These are phyloP conservation scores for Backusella mclennaniae DNA, from an alignment of 192 early-diverging fungal genomes.

Conservation along the genomic window DNA sequence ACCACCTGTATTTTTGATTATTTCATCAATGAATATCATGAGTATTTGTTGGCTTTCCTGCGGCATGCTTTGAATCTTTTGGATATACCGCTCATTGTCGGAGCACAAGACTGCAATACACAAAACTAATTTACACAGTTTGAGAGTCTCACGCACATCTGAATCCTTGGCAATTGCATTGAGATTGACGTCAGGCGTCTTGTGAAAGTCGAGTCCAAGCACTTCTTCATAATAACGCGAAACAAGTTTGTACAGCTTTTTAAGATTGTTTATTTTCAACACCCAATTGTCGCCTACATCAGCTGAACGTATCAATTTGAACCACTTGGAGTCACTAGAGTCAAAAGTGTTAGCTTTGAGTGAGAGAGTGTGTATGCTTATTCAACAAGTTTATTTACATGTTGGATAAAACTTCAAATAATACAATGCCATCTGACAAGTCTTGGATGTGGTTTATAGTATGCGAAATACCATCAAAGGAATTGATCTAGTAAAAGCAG, in stretches of 20 bases:
- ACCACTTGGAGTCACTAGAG: slow-evolving; percentile 85
- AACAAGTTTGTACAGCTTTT: slow-evolving; percentile 85
- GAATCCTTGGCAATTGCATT: slow-evolving; percentile 82
- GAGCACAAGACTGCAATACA: slow-evolving; percentile 86
- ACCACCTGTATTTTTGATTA: slow-evolving; percentile 17
- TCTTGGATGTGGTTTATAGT: slow-evolving; percentile 53
- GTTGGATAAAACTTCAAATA: slow-evolving; percentile 80
- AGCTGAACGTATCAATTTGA: slow-evolving; percentile 70
- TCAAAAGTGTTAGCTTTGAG: background rate
- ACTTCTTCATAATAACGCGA: slow-evolving; percentile 87
- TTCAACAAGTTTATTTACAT: slow-evolving; percentile 56
- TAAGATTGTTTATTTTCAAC: slow-evolving; percentile 87
- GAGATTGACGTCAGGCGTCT: slow-evolving; percentile 71
- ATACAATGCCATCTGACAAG: slow-evolving; percentile 73
- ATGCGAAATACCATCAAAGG: slow-evolving; percentile 55
- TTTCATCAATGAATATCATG: background rate
- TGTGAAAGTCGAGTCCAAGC: slow-evolving; percentile 61
- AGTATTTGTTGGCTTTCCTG: slow-evolving; percentile 64
- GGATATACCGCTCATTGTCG: slow-evolving; percentile 81
- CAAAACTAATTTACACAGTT: slow-evolving; percentile 81
- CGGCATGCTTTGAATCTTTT: slow-evolving; percentile 75
- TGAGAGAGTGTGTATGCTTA: background rate
- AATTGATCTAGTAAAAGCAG: slow-evolving; percentile 51
- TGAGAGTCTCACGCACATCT: slow-evolving; percentile 67
- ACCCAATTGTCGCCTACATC: slow-evolving; percentile 95